These are phyloP conservation scores for Cyathus striatus DNA, from an alignment of 768 basidiomycete species.

Conservation along the genomic window DNA sequence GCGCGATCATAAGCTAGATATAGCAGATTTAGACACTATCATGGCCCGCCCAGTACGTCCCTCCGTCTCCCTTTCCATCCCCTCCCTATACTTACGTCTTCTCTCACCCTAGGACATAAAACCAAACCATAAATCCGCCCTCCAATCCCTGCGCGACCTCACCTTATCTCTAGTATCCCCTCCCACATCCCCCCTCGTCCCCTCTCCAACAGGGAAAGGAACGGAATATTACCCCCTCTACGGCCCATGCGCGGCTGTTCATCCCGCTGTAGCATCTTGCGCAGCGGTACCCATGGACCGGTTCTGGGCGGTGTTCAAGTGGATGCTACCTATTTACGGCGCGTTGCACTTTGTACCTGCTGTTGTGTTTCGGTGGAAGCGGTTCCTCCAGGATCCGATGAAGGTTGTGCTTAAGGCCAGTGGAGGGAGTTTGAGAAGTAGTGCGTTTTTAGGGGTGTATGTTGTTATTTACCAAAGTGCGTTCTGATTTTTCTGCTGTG, in stretches of 20 bases:
- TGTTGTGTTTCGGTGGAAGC: slow-evolving; percentile 71
- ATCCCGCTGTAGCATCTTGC: slow-evolving; percentile 68
- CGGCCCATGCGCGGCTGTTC: slow-evolving; percentile 67
- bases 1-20: slow-evolving; percentile 49
- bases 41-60: slow-evolving; percentile 43
- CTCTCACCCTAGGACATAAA: slow-evolving; percentile 42
- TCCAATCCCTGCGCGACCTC: slow-evolving; percentile 37
- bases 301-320: slow-evolving; percentile 77
- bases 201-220: too few relatives aligned
- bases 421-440: slow-evolving; percentile 75
- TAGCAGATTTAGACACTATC: slow-evolving; percentile 52
- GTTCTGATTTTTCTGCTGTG: slow-evolving; percentile 13
- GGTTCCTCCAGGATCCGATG: slow-evolving; percentile 61
- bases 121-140: slow-evolving; percentile 39
- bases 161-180: slow-evolving; percentile 26
- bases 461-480: slow-evolving; percentile 78
- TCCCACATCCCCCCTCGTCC: slow-evolving; percentile 9
- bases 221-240: slow-evolving; percentile 43
- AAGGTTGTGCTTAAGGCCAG: slow-evolving; percentile 60
- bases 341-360: slow-evolving; percentile 88
- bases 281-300: slow-evolving; percentile 56
- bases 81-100: not conserved
- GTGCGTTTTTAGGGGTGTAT: slow-evolving; percentile 82
- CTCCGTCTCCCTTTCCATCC: not conserved
- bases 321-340: slow-evolving; percentile 81